These are phyloP conservation scores for Cyberlindnera samutprakarnensis DNA, from an alignment of 805 yeast genomes.

Conservation along the genomic window DNA sequence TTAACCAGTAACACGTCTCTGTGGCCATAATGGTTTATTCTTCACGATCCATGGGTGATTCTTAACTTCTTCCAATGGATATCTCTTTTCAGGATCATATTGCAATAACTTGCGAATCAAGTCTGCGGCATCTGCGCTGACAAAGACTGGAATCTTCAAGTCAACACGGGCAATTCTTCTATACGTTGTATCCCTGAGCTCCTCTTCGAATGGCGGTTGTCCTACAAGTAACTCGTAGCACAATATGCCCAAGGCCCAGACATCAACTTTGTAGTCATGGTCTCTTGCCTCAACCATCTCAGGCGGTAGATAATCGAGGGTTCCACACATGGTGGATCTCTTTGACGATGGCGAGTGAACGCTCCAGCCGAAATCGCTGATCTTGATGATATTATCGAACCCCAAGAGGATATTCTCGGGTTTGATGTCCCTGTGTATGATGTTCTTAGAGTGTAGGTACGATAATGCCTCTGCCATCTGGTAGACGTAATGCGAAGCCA, in stretches of 20 bases:
- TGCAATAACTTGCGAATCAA: conserved; percentile 56
- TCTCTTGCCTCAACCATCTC: conserved; percentile 84
- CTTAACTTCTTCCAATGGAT: conserved; percentile 51
- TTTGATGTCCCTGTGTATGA: conserved; percentile 88
- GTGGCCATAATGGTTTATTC: conserved; percentile 56
- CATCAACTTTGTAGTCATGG: conserved; percentile 74
- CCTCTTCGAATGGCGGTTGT: conserved; percentile 86
- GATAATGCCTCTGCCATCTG: conserved; percentile 78
- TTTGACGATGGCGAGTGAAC: conserved; percentile 52
- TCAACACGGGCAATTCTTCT: conserved; percentile 74
- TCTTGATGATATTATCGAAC: conserved; percentile 65
- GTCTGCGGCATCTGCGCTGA: conserved; percentile 71
- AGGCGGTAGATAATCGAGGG: conserved; percentile 90
- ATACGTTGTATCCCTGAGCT: conserved; percentile 69
- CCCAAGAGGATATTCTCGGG: conserved; percentile 88
- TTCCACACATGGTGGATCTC: conserved; percentile 87
- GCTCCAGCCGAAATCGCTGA: conserved; percentile 97
- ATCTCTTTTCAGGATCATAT: conserved; percentile 62
- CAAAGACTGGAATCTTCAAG: conserved; percentile 59
- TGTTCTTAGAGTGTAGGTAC: conserved; percentile 70
- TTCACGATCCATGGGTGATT: conserved; percentile 80
- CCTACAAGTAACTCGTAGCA: conserved; percentile 85
- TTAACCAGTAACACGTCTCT: conserved; percentile 11
- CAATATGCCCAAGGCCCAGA: conserved; percentile 89
- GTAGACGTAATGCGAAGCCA: conserved; percentile 70